These are phyloP conservation scores for Limonium bicolor DNA, from an alignment of 148 eudicot species.

Conservation along the genomic window DNA sequence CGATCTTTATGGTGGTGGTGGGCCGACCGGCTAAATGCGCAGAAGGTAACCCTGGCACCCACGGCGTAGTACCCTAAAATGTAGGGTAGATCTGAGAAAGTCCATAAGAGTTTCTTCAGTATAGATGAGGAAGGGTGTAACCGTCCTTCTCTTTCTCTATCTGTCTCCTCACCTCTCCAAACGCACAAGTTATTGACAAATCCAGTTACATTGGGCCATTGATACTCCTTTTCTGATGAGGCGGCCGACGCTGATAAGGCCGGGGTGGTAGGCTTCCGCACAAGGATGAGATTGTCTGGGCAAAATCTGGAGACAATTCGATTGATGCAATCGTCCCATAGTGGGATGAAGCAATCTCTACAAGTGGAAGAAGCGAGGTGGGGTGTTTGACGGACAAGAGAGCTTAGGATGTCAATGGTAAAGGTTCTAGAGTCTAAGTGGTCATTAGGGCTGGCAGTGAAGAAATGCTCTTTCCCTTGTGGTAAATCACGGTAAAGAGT, in stretches of 20 bases:
- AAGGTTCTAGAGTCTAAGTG: slow-evolving; percentile 37
- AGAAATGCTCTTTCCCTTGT: slow-evolving; percentile 59
- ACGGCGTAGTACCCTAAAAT: slow-evolving; percentile 59
- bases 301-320: slow-evolving; percentile 54
- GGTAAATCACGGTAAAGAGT: slow-evolving; percentile 60
- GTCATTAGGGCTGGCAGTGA: slow-evolving; percentile 32
- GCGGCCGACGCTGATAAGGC: too few species aligned
- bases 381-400: slow-evolving; percentile 37
- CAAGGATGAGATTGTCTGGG: slow-evolving; percentile 27
- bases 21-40: slow-evolving; percentile 44
- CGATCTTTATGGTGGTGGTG: slow-evolving; percentile 5
- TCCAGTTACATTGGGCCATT: slow-evolving; percentile 64
- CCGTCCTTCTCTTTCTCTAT: slow-evolving; percentile 30
- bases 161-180: slow-evolving; percentile 79
- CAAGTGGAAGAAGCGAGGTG: slow-evolving; percentile 19
- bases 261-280: slow-evolving; percentile 50
- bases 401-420: slow-evolving; percentile 40
- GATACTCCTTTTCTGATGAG: slow-evolving; percentile 11
- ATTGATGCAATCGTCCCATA: slow-evolving; percentile 86
- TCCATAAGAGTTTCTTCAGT: slow-evolving; percentile 51
- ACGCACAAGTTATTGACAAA: slow-evolving; percentile 46
- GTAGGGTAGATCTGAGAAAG: slow-evolving; percentile 49
- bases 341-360: slow-evolving; percentile 55
- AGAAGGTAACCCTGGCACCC: slow-evolving; percentile 55
- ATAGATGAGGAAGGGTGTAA: slow-evolving; percentile 36